These are phyloP conservation scores for Bolboschoenus planiculmis DNA, from an alignment of 176 grass and related monocot species.

Conservation along the genomic window DNA sequence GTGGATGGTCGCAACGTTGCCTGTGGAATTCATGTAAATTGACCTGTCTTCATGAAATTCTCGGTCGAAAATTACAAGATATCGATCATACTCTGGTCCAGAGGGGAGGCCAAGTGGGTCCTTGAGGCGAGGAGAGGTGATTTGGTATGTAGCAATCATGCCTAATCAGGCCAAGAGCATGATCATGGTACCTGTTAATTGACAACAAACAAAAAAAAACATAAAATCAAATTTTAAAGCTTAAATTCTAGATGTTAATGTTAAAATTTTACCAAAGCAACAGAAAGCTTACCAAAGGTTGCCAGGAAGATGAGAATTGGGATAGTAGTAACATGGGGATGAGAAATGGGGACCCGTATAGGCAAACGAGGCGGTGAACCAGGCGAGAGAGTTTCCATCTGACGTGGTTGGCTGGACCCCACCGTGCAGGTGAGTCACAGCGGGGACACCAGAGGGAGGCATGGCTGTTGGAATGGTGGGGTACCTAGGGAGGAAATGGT, in stretches of 20 bases:
- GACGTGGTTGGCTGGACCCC: conserved; percentile 67
- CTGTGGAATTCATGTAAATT: conserved; percentile 42
- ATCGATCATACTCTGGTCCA: conserved; percentile 30
- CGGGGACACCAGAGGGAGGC: conserved; percentile 38
- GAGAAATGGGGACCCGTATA: conserved; percentile 39
- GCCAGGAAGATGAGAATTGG: conserved; percentile 44
- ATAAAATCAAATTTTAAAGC: background rate
- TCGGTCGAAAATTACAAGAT: conserved; percentile 43
- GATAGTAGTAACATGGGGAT: conserved; percentile 34
- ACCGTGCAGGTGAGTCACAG: conserved; percentile 83
- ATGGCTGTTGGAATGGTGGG: conserved; percentile 15
- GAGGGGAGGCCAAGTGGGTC: conserved; percentile 31
- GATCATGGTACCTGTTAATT: conserved; percentile 23
- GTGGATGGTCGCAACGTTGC: conserved; percentile 33
- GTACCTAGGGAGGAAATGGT: conserved; percentile 62
- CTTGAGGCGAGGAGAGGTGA: conserved; percentile 13
- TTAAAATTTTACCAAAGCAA: background rate
- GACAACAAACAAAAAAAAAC: background rate
- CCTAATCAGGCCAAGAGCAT: conserved; percentile 36
- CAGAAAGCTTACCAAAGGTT: conserved; percentile 13
- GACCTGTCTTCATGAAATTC: conserved; percentile 30
- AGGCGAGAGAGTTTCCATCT: conserved; percentile 60
- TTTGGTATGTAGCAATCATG: conserved; percentile 30
- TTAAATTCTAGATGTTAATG: background rate
- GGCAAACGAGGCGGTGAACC: conserved; percentile 49